These are phyloP conservation scores for Trebouxia sp. DNA, from an alignment of 139 green algal species.

Conservation along the genomic window DNA sequence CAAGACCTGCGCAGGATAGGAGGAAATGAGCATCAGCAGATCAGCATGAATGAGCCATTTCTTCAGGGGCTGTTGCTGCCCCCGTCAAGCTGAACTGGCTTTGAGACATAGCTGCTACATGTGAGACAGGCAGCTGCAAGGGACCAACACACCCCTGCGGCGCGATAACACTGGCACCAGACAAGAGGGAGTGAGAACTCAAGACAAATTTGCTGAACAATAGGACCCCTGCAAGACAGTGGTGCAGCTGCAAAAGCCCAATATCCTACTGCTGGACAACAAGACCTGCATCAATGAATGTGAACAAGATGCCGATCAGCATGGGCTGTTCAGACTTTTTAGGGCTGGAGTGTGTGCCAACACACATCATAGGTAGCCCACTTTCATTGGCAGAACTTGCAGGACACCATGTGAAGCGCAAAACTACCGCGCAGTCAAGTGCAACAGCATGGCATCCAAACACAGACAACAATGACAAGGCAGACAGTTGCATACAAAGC, in stretches of 20 bases:
- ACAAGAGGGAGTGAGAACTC: neutral
- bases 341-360: too few relatives aligned
- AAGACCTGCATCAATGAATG: slow-evolving; percentile 72
- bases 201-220: neutral
- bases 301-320: too few relatives aligned
- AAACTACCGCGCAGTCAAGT: too few relatives aligned
- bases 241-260: slow-evolving; percentile 89
- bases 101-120: slow-evolving; percentile 93
- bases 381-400: too few relatives aligned
- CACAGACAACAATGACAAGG: too few relatives aligned
- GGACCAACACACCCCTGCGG: slow-evolving; percentile 98
- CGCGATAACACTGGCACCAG: slow-evolving; percentile 85
- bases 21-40: neutral
- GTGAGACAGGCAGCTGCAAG: slow-evolving; percentile 87
- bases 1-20: slow-evolving; percentile 71
- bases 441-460: too few relatives aligned
- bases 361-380: too few relatives aligned
- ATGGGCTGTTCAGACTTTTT: too few relatives aligned
- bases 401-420: too few relatives aligned
- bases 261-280: slow-evolving; percentile 97
- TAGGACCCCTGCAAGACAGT: slow-evolving; percentile 66
- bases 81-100: slow-evolving; percentile 74
- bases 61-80: slow-evolving; percentile 92
- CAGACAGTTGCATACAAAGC: neutral
- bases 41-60: slow-evolving; percentile 89